Base-by-base conservation (phyloP, 2,329 filamentous ascomycete genomes). In the Aspergillus udagawae region DNA sequence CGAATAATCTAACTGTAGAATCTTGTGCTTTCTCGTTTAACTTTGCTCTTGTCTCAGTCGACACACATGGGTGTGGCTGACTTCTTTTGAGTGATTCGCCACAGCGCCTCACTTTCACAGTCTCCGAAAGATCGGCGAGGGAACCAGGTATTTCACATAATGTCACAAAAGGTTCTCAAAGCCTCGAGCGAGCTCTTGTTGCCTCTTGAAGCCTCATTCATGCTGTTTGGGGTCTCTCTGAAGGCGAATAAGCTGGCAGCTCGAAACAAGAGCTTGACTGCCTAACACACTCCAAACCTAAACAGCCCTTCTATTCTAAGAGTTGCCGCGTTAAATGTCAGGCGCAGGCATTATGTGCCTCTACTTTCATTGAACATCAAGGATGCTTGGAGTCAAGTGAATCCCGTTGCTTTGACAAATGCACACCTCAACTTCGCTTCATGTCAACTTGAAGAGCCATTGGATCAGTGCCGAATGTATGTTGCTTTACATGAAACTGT, bases 71-170 rank as follows among this genome's bases (percentile, higher is more conserved):
- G 23, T 14, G n/a, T 52, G 17, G n/a, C 32, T 55, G 28, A 49
- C 49, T 57, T 27, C 45, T 53, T n/a, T 50, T 50, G 7, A 27
- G 20, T 14, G 48, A 52, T 51, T 61, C 38, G 54, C 58, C 56
- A 52, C 54, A 28, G n/a, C 54, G 59, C 59, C 59, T 58, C 59
- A 59, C 55, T 55, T 25, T 57, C 21, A 58, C 56, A 54, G 58
- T 52, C 42, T 50, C 41, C 12, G 50, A 44, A 20, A 23, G n/a
- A 20, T 44, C n/a, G 10, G 21, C 41, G n/a, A 20, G 41, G 7
- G 41, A 8, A 6, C 4, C 3, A n/a, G n/a, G n/a, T 3, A 1
- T 20, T 44, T 20, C 2, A 38, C 14, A 7, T 38, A 38, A 5
- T 7, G 32, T 17, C 32, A 35, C 32, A 17, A 38, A 38, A 38